A percentile compares a stretch with the other conserved stretches of the same genome.
These are phyloP conservation scores for Colletotrichum sp. DNA, from an alignment of 2,329 filamentous ascomycete genomes.

Conservation along the genomic window DNA sequence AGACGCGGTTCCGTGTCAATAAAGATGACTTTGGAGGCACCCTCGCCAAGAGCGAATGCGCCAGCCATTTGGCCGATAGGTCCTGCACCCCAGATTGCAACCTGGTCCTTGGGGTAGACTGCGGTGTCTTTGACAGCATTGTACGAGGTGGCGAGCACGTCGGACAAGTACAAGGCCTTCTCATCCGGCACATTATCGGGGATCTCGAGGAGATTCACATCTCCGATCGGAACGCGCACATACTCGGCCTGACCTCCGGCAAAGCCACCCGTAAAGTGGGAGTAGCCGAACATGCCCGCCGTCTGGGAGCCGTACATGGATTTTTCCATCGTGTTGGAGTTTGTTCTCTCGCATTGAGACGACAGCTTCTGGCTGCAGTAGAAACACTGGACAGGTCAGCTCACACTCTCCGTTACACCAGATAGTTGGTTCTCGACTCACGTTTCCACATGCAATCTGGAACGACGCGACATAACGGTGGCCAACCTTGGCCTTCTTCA, in stretches of 20 bases:
- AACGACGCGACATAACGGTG: conserved; percentile 83
- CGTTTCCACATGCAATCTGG: conserved; percentile 74
- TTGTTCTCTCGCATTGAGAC: conserved; percentile 82
- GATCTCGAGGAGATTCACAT: conserved; percentile 81
- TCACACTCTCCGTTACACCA: accelerated
- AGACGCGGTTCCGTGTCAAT: conserved; percentile 78
- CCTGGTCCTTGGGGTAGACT: conserved; percentile 77
- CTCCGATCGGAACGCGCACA: conserved; percentile 79
- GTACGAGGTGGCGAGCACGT: conserved; percentile 81
- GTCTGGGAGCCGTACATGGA: conserved; percentile 82
- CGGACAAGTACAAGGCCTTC: conserved; percentile 79
- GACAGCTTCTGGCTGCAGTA: conserved; percentile 81
- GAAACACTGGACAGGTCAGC: conserved; percentile 59
- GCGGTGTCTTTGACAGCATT: conserved; percentile 84
- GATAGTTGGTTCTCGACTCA: neutral
- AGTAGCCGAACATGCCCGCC: conserved; percentile 76
- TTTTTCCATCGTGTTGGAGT: conserved; percentile 72
- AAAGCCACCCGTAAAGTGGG: conserved; percentile 84
- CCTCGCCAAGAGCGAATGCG: conserved; percentile 76
- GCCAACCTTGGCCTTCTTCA: conserved; percentile 61
- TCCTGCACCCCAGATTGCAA: conserved; percentile 85
- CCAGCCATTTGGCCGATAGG: conserved; percentile 87
- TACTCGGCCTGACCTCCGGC: conserved; percentile 90
- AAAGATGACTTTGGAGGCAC: conserved; percentile 77
- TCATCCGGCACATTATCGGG: conserved; percentile 84